These are phyloP conservation scores for Ramaria sp. DNA, from an alignment of 768 basidiomycete species.

Conservation along the genomic window DNA sequence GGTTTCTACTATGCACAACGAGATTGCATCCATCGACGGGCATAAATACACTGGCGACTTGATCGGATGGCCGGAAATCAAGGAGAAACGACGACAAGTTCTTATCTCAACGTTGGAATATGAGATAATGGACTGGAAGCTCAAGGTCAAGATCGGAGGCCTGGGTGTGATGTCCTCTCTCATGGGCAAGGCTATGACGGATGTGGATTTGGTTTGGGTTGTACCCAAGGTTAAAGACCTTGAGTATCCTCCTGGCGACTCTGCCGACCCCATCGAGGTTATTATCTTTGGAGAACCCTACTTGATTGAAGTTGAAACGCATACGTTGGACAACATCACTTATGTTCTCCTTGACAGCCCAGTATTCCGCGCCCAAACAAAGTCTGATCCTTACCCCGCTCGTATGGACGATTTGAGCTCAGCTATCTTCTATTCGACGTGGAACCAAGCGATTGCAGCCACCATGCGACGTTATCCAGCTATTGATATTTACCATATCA, in stretches of 20 bases:
- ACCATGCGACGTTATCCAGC: conserved; percentile 78
- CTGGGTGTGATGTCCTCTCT: conserved; percentile 95
- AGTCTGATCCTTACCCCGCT: conserved; percentile 90
- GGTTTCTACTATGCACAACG: conserved; percentile 40
- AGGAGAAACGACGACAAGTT: conserved; percentile 82
- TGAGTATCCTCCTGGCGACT: conserved; percentile 86
- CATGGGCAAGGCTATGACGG: conserved; percentile 98
- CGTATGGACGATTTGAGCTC: conserved; percentile 96
- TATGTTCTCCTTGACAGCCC: conserved; percentile 91
- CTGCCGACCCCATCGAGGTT: conserved; percentile 89
- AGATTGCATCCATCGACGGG: conserved; percentile 49
- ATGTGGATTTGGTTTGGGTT: conserved; percentile 91
- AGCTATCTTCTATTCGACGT: conserved; percentile 95
- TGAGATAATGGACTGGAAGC: conserved; percentile 94
- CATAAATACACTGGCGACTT: conserved; percentile 54
- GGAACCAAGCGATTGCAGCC: conserved; percentile 94
- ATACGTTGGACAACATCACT: conserved; percentile 89
- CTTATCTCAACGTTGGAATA: conserved; percentile 91
- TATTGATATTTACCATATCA: conserved; percentile 91
- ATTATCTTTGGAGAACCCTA: conserved; percentile 95
- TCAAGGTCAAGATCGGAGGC: conserved; percentile 97
- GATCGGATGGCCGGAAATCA: conserved; percentile 96
- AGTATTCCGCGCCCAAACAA: conserved; percentile 94
- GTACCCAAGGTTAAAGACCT: conserved; percentile 91
- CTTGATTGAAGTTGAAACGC: conserved; percentile 91